Percentiles rank a stretch among this genome's conserved stretches.
Conservation (phyloP, 176 grass and related monocot genomes). For the Triticum dicoccoides region DNA sequence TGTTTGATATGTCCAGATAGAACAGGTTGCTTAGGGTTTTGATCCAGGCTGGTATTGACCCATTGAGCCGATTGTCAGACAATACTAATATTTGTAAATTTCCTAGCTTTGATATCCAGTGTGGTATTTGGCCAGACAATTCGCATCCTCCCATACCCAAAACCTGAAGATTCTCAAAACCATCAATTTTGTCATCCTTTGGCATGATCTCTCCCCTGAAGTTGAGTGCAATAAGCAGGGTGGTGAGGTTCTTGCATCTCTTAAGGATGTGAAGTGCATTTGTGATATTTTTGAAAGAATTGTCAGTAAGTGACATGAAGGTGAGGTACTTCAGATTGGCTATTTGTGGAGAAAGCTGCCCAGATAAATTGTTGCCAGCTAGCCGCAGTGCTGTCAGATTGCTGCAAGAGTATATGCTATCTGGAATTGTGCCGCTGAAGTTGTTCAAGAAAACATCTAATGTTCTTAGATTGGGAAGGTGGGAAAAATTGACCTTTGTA, state of each 20-base stretch:
- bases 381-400: slow-evolving; percentile 6
- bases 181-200: neutral
- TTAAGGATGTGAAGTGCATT: slow-evolving; percentile 28
- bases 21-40: neutral
- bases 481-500: slow-evolving; percentile 15
- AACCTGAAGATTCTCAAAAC: slow-evolving; percentile 31
- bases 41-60: slow-evolving; percentile 27
- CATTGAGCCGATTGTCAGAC: neutral
- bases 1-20: slow-evolving; percentile 31
- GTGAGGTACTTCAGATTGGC: slow-evolving; percentile 13
- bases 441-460: slow-evolving; percentile 2
- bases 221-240: neutral
- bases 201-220: slow-evolving; percentile 21
- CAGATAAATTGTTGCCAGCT: neutral
- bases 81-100: slow-evolving; percentile 1
- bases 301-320: neutral
- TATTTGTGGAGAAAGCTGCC: neutral
- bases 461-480: neutral
- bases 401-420: slow-evolving; percentile 35
- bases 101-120: slow-evolving; percentile 28
- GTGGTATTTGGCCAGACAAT: slow-evolving; percentile 12
- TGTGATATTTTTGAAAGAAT: slow-evolving; percentile 13
- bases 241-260: slow-evolving; percentile 1
- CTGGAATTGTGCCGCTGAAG: slow-evolving; percentile 25
- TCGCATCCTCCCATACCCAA: neutral